Percentiles rank a stretch among this genome's conserved stretches.
phyloP scores from a whole-genome alignment of 176 grass and related monocot genomes.

The Poa pratensis region DNA sequence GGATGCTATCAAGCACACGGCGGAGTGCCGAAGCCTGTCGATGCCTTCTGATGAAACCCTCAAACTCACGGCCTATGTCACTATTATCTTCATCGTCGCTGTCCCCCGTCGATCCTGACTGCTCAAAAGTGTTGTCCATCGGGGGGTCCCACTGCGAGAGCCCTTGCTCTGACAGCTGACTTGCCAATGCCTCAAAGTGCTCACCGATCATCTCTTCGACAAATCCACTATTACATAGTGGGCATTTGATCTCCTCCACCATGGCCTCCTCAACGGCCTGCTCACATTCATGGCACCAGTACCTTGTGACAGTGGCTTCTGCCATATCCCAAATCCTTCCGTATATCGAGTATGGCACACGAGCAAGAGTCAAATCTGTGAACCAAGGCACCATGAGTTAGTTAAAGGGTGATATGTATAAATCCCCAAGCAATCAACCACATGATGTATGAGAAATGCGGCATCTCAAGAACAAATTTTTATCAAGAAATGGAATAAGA shows the following conservation, averaged over 20 bases:
- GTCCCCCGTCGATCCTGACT: slow-evolving; percentile 40
- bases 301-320: slow-evolving; percentile 55
- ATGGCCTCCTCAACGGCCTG: slow-evolving; percentile 56
- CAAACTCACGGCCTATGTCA: slow-evolving; percentile 78
- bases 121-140: slow-evolving; percentile 43
- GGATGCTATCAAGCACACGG: slow-evolving; percentile 73
- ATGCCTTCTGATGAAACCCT: slow-evolving; percentile 81
- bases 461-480: slow-evolving; percentile 33
- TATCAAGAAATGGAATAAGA: slow-evolving; percentile 39
- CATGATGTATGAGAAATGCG: slow-evolving; percentile 7
- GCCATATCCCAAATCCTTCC: slow-evolving; percentile 55
- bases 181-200: slow-evolving; percentile 54
- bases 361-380: slow-evolving; percentile 30
- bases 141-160: slow-evolving; percentile 63
- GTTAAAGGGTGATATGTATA: slow-evolving; percentile 15
- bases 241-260: slow-evolving; percentile 71
- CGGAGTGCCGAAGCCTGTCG: slow-evolving; percentile 65
- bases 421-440: slow-evolving; percentile 17
- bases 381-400: not conserved
- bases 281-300: slow-evolving; percentile 85
- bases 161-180: slow-evolving; percentile 40
- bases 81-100: slow-evolving; percentile 69
- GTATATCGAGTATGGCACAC: slow-evolving; percentile 30
- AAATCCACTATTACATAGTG: slow-evolving; percentile 71
- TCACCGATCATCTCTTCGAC: slow-evolving; percentile 70